Evolutionary conservation across 106 monocot species (phyloP), one percentile per base, ranked within the genome.

Genomic region (Iris macrosiphon): DNA sequence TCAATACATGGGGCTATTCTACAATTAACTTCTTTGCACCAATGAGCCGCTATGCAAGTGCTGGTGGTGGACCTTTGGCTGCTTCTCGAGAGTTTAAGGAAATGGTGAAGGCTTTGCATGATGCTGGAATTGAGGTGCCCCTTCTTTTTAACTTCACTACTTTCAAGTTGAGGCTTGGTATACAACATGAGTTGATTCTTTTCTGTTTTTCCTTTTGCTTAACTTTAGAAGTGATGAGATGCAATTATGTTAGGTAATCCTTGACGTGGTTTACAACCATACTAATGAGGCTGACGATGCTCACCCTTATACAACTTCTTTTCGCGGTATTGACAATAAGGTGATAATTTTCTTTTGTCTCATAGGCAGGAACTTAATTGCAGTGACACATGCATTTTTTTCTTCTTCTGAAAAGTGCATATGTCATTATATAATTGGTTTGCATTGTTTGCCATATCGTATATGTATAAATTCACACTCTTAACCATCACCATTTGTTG

Each of bases 281-380:
- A 98, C 96, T 40, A 98, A 91, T 65, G 96, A 98, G 67, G 76
- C 60, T 53, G 90, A 87, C 76, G 85, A 80, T 85, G 37, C 31
- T 50, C 61, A 73, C 39, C 88, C 93, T 55, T 87, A 83, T 55
- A 75, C 83, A 20, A 91, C 96, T 65, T 98, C 96, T 58, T 98
- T 98, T 70, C 96, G 96, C 57, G 96, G 96, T 49, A 87, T 91
- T 75, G 96, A 98, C 72, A 98, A 91, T 55, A 98, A 90, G 86
- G 96, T 82, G 63, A 60, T 21, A 28, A 9, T 28, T 49, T 45
- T 6, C n/a, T n/a, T n/a, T n/a, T n/a, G n/a, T n/a, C n/a, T n/a
- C n/a, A n/a, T n/a, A n/a, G n/a, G n/a, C n/a, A n/a, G n/a, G n/a
- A n/a, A n/a, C n/a, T n/a, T n/a, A n/a, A n/a, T n/a, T n/a, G n/a